These are phyloP conservation scores for Platanthera zijinensis DNA, from an alignment of 106 monocot species.

Conservation along the genomic window DNA sequence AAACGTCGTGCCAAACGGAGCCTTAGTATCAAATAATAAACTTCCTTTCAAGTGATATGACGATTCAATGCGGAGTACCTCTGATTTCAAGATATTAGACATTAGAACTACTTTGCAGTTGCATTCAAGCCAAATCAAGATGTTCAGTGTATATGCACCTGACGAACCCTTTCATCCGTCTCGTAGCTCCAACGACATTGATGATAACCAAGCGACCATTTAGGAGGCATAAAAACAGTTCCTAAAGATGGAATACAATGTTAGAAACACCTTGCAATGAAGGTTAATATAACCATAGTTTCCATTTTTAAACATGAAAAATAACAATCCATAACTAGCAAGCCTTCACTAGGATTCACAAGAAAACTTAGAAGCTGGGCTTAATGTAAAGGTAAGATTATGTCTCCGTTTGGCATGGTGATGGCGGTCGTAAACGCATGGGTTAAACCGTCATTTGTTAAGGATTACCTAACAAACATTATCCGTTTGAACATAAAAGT, in stretches of 20 bases:
- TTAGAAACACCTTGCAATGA: neutral
- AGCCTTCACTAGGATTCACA: neutral
- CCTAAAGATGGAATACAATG: constrained; percentile 27
- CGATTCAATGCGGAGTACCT: neutral
- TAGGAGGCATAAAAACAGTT: constrained; percentile 97
- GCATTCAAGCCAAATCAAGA: neutral
- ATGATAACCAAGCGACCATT: constrained; percentile 95
- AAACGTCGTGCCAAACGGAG: no score
- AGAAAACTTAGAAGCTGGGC: neutral
- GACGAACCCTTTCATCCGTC: constrained; percentile 61
- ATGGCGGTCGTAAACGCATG: no score
- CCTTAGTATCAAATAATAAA: neutral
- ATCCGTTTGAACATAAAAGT: no score
- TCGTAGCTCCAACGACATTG: constrained; percentile 97
- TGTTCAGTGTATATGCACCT: constrained; percentile 30
- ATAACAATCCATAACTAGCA: neutral
- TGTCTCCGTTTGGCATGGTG: no score
- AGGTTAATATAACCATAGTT: neutral
- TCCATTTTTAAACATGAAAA: neutral
- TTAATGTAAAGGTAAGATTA: neutral
- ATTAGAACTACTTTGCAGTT: neutral
- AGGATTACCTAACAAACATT: no score
- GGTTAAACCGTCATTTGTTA: no score
- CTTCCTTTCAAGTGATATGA: neutral
- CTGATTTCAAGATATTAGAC: neutral